These are phyloP conservation scores for Fusarium euwallaceae DNA, from an alignment of 2,329 filamentous ascomycete genomes.

Conservation along the genomic window DNA sequence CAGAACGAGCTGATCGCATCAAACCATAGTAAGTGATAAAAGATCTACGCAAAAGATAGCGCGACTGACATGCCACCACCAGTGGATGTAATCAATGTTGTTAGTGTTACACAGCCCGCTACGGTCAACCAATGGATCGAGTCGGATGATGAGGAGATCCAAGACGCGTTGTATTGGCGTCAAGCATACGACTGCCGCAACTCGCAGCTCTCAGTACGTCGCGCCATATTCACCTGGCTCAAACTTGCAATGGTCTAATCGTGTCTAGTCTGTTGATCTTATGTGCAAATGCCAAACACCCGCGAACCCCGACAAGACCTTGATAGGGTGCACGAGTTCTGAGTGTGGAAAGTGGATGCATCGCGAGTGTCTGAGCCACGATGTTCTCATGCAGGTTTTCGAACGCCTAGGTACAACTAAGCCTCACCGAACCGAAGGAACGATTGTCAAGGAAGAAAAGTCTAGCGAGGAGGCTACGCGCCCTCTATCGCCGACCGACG, in stretches of 20 bases:
- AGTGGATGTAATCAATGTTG: slow-evolving; percentile 82
- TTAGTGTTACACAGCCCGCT: slow-evolving; percentile 73
- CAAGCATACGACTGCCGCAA: slow-evolving; percentile 72
- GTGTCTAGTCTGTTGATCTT: slow-evolving; percentile 62
- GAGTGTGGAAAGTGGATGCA: slow-evolving; percentile 73
- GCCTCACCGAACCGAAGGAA: slow-evolving; percentile 59
- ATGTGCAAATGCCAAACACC: slow-evolving; percentile 71
- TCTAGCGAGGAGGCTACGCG: slow-evolving; percentile 51
- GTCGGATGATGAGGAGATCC: slow-evolving; percentile 73
- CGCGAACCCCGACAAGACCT: slow-evolving; percentile 71
- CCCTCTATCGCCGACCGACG: slow-evolving; percentile 66
- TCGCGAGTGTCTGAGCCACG: slow-evolving; percentile 71
- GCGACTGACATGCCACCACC: slow-evolving; percentile 21
- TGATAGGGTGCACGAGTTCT: slow-evolving; percentile 69
- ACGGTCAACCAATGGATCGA: slow-evolving; percentile 78
- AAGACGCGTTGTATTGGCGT: slow-evolving; percentile 72
- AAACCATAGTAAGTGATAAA: slow-evolving; percentile 72
- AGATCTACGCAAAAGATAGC: not conserved
- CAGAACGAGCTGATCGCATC: slow-evolving; percentile 77
- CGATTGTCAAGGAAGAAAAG: slow-evolving; percentile 56
- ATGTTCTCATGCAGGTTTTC: slow-evolving; percentile 64
- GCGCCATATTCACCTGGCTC: not conserved
- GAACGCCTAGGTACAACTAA: slow-evolving; percentile 64
- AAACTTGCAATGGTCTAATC: slow-evolving; percentile 37
- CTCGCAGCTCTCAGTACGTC: slow-evolving; percentile 69